Base-by-base conservation (phyloP, 495 filamentous ascomycete species). In the Coniosporium apollinis region DNA sequence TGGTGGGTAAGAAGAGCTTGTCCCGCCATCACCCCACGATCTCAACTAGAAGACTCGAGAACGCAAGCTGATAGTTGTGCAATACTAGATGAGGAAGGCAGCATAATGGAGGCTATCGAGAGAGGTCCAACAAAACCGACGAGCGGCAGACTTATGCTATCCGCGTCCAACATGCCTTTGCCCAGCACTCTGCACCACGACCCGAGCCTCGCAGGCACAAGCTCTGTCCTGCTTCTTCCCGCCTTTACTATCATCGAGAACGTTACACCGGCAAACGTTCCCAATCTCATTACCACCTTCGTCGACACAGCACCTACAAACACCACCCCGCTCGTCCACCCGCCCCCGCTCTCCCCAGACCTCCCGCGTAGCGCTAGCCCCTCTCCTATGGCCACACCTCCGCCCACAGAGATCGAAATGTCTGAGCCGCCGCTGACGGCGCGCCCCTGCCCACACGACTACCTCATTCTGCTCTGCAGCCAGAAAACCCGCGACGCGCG, bases 401-500 rank as follows among this genome's bases (percentile, higher is more conserved):
- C 4, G 63, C 70, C 26, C 67, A 94, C 41, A n/a, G n/a, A n/a
- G n/a, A n/a, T n/a, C n/a, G n/a, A n/a, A n/a, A n/a, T n/a, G n/a
- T n/a, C n/a, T n/a, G n/a, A n/a, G n/a, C n/a, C n/a, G n/a, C n/a
- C n/a, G n/a, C n/a, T n/a, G n/a, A 68, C 58, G 25, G 70, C 77
- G 6, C 72, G 74, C 4, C 66, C 78, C 1, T 82, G 69, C 38
- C 82, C 82, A 0, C 89, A 97, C 61, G 65, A 71, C 28, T 79
- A 75, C 36, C 66, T 96, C 21, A 84, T 97, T 50, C 74, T 96
- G 8, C 74, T 96, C 44, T 96, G 91, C 65, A 91, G 82, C 14
- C 89, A 96, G 48, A 72, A 69, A 47, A 93, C 82, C 22, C 79
- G 89, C 37, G 89, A 97, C 54, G 89, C 85, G 0, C 80, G 89